Base-by-base conservation (phyloP, 129 eudicot species). In the Lactuca sativa region DNA sequence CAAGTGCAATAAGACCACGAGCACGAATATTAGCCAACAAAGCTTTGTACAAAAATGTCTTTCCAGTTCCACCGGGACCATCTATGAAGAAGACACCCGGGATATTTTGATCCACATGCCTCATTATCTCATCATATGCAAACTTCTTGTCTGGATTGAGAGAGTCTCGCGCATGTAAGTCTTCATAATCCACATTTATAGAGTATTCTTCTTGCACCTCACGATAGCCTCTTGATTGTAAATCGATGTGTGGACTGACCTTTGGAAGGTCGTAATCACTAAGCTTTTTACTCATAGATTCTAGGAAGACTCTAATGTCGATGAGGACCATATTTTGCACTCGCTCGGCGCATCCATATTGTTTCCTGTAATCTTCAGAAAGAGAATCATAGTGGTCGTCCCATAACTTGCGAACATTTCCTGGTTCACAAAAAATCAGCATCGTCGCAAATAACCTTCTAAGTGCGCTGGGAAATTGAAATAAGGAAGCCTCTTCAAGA, bases 381-480 rank as follows among this genome's bases (percentile, higher is more conserved):
- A 21, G 21, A 21, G 21, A 21, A 21, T 21, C 21, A 21, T 21
- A 21, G 21, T 21, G 21, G 21, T 21, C 21, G 21, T 21, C 21
- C 21, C 21, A 21, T 21, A 21, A 21, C 21, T 21, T 21, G 21
- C 21, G 21, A 21, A 21, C 21, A 21, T 21, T 21, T 21, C 21
- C 21, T 21, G 21, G 21, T 21, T 21, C 21, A 21, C 21, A 21
- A 17, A 21, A 65, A 3, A 77, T 62, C 21, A 82, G 21, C 4
- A 77, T 5, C 0, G 40, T 75, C 2, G 71, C 78, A 54, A 70
- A 74, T 8, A 71, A 12, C 9, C 49, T 44, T 5, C 71, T 47
- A 0, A 79, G 25, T 9, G 64, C 38, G 30, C 0, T 3, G 0
- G 87, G 79, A 70, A 74, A 60, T 8, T 74, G 65, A 30, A 64